phyloP scores from a whole-genome alignment of 2,329 filamentous ascomycete genomes.

The Stromatinia cepivora region DNA sequence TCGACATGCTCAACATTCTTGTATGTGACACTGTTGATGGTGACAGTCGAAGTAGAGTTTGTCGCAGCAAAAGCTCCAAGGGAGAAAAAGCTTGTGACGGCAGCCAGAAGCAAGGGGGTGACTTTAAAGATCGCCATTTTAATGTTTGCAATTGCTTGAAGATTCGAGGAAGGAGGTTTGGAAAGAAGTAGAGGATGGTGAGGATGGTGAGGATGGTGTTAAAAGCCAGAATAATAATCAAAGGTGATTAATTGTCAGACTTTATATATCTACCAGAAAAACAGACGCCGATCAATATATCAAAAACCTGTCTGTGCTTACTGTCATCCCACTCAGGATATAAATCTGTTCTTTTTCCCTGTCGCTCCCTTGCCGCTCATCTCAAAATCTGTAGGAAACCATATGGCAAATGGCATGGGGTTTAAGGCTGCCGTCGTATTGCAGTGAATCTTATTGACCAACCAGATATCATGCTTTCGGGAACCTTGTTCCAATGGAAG shows the following conservation, averaged over 20 bases:
- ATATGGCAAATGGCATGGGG: not conserved
- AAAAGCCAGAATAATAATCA: not conserved
- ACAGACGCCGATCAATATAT: not conserved
- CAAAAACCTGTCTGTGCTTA: not conserved
- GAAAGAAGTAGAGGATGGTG: not conserved
- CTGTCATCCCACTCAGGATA: not conserved
- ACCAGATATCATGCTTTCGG: not conserved
- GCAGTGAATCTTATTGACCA: not conserved
- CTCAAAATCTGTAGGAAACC: not conserved
- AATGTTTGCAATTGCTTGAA: not conserved
- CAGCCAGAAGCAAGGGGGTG: not conserved
- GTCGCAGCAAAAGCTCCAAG: not conserved
- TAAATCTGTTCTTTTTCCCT: not conserved
- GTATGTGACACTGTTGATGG: not conserved
- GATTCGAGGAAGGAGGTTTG: not conserved
- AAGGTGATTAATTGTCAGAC: not conserved
- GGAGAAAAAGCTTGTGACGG: not conserved
- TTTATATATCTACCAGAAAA: not conserved
- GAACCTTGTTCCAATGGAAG: not conserved
- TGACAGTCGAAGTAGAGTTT: not conserved
- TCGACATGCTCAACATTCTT: not conserved
- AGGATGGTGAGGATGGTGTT: not conserved
- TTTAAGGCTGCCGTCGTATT: not conserved
- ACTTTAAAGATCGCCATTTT: slow-evolving; percentile 1
- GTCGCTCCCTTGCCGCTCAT: not conserved